Evolutionary conservation across 108 stramenopile species (phyloP).

Genomic region (Cyclotella baltica): DNA sequence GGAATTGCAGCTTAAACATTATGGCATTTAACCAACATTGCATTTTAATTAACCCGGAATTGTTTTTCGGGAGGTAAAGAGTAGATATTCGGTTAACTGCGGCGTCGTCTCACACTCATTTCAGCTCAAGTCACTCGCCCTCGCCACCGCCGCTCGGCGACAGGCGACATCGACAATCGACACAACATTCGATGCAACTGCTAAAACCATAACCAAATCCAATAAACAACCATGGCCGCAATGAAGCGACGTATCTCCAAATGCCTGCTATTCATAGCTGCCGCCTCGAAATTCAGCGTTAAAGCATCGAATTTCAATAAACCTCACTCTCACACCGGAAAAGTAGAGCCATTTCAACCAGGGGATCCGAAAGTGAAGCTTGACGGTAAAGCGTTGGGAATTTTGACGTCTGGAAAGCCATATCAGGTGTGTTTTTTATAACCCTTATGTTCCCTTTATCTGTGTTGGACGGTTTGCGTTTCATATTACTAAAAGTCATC

Average conservation of each 20-base stretch:
- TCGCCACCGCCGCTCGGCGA: not conserved
- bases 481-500: not conserved
- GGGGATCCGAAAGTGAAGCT: conserved; percentile 68
- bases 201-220: not conserved
- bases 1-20: too few relatives aligned
- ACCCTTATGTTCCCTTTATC: not conserved
- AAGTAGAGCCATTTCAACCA: conserved; percentile 57
- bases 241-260: not conserved
- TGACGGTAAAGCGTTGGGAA: conserved; percentile 51
- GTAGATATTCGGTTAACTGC: not conserved
- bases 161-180: not conserved
- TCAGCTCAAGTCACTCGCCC: not conserved
- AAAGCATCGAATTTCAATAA: conserved; percentile 60
- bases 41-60: too few relatives aligned
- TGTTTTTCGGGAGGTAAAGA: not conserved
- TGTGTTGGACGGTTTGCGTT: not conserved
- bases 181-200: not conserved
- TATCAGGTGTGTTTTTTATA: conserved; percentile 48
- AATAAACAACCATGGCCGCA: not conserved
- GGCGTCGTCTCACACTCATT: not conserved
- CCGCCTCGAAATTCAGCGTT: conserved; percentile 2
- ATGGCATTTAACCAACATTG: too few relatives aligned
- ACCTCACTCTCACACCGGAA: conserved; percentile 59
- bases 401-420: conserved; percentile 60
- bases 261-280: not conserved